Percentiles rank a stretch among this genome's conserved stretches.
phyloP scores from a whole-genome alignment of 306 rosid species.

The Glycine latifolia region DNA sequence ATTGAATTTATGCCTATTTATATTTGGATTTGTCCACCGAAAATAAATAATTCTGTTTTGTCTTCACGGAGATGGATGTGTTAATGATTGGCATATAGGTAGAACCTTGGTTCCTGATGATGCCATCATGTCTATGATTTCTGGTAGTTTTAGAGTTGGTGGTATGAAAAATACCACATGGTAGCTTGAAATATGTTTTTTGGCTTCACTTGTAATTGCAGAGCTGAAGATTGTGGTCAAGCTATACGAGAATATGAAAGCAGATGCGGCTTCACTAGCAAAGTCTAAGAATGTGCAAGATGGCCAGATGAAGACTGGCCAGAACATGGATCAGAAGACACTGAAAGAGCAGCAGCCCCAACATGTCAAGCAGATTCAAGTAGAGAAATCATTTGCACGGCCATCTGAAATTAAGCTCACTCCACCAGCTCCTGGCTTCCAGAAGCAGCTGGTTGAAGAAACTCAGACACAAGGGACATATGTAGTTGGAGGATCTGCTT shows the following conservation, averaged over 20 bases:
- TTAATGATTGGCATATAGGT: not conserved
- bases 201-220: slow-evolving; percentile 52
- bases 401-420: slow-evolving; percentile 49
- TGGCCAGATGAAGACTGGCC: slow-evolving; percentile 52
- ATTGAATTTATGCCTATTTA: slow-evolving; percentile 13
- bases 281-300: slow-evolving; percentile 47
- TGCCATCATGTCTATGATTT: no score
- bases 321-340: slow-evolving; percentile 47
- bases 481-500: slow-evolving; percentile 90
- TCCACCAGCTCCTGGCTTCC: slow-evolving; percentile 33
- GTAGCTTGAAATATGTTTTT: slow-evolving; percentile 28
- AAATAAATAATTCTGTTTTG: slow-evolving; percentile 4
- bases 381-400: slow-evolving; percentile 43
- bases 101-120: not conserved
- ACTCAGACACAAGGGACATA: slow-evolving; percentile 58
- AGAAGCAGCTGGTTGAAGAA: slow-evolving; percentile 59
- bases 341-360: slow-evolving; percentile 43
- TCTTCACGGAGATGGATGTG: slow-evolving; percentile 8
- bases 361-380: slow-evolving; percentile 40
- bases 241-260: slow-evolving; percentile 50
- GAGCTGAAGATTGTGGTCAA: slow-evolving; percentile 69
- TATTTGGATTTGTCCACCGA: slow-evolving; percentile 25
- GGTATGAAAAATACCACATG: not conserved
- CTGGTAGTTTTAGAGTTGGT: not conserved
- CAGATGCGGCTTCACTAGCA: slow-evolving; percentile 43